Evolutionary conservation across 2,329 filamentous ascomycete species (phyloP), one percentile per base, ranked within the genome.

Genomic region (Trichoderma aggressivum): DNA sequence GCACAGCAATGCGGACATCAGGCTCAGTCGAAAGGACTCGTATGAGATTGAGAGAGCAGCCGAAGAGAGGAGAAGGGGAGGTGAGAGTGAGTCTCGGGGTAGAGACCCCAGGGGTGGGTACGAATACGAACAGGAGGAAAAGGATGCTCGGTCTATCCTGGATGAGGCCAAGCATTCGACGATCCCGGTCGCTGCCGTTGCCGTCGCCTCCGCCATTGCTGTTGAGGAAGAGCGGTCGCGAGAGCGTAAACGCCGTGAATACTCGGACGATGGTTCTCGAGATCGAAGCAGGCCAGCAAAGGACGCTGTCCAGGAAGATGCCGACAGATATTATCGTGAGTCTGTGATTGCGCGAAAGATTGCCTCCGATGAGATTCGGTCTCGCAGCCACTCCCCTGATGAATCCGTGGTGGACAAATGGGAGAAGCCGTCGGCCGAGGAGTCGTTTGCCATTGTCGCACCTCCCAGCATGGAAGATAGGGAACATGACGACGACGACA

Each of bases 301-400:
- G 65, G 86, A 88, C 71, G 73, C 77, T 14, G 82, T 90, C 24
- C 86, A 87, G 77, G 87, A 88, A 74, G 84, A 88, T 72, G 89
- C 88, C 34, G 83, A 91, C 76, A 81, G 83, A 70, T 84, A 85
- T 71, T 91, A 90, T 74, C 87, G 88, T 70, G 85, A 89, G 76
- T 82, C 83, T 47, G 82, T 82, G 28, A 82, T 86, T 70, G 87
- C 87, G 8, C 85, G 86, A 14, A 87, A 85, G 76, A 85, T 87
- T 67, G 84, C 82, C 56, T 82, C 84, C 70, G 85, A 89, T 55
- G 83, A 88, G 75, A 84, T 85, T 58, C 86, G 85, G 43, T 86
- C 86, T 34, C 85, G 86, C 65, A 86, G 83, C 69, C 78, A 80
- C 28, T 87, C 87, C 3, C 85, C 86, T 1, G 82, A 87, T 59